These are phyloP conservation scores for Crotalaria pallida DNA, from an alignment of 306 rosid genomes.

Conservation along the genomic window DNA sequence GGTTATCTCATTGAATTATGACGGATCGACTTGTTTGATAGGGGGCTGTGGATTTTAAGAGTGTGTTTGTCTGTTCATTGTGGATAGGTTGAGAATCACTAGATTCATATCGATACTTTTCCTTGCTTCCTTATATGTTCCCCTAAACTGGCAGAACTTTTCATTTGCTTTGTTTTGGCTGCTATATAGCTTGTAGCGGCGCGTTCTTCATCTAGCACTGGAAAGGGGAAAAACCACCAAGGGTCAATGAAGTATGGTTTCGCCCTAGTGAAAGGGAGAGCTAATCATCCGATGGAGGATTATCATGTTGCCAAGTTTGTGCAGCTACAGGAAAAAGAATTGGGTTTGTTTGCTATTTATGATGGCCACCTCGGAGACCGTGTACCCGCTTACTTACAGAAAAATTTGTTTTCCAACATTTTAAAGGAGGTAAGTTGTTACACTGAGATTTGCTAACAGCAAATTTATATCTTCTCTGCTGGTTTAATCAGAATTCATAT, in stretches of 20 bases:
- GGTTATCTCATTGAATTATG: conserved; percentile 5
- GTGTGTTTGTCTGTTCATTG: not conserved
- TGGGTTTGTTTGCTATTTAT: conserved; percentile 89
- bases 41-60: not conserved
- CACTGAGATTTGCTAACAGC: not conserved
- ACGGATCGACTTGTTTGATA: conserved; percentile 7
- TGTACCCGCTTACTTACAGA: conserved; percentile 84
- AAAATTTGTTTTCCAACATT: conserved; percentile 74
- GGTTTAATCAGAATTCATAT: not conserved
- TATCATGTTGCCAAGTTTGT: conserved; percentile 89
- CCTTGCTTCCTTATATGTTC: conserved; percentile 7
- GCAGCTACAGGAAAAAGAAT: conserved; percentile 53
- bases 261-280: conserved; percentile 82
- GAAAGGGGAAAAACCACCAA: conserved; percentile 68
- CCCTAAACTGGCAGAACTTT: conserved; percentile 16
- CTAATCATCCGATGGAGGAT: conserved; percentile 99
- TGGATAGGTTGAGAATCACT: not conserved
- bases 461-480: not conserved
- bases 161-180: conserved; percentile 11
- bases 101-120: too few relatives aligned
- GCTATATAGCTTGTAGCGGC: conserved; percentile 49
- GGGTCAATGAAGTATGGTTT: conserved; percentile 84
- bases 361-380: conserved; percentile 91
- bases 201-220: conserved; percentile 65
- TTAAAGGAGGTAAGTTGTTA: conserved; percentile 61